Evolutionary conservation across 805 yeast species (phyloP), one percentile per base, ranked within the genome.

Genomic region (Kazachstania viticola): DNA sequence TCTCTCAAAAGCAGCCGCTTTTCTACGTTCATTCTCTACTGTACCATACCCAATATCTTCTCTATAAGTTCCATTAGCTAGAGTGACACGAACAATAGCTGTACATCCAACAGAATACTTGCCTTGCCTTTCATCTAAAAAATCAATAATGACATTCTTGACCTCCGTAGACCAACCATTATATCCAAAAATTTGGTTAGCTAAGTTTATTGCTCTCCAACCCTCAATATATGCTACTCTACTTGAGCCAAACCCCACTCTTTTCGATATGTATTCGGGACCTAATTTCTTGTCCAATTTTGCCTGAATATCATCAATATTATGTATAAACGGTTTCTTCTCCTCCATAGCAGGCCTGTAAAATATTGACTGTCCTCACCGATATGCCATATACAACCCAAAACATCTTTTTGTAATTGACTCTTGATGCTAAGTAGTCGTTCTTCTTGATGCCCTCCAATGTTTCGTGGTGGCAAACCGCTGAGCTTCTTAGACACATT

Each of bases 11-110:
- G 91, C 93, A 55, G 70, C 69, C 1, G 85, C 73, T 46, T 76
- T 77, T 15, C 75, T 65, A 30, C 72, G 69, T 27, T 82, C 80
- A 49, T 79, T 79, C 29, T 81, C 91, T 13, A 77, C 72, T 30
- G 74, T 74, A n/a, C 94, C 94, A 50, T 80, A 81, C 0, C 94
- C 94, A 27, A 80, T 71, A 56, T 81, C 94, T 47, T 81, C 93
- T 45, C 79, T 81, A 45, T 58, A 79, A 0, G 88, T 71, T 1
- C 94, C 94, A 49, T 79, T 84, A 40, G 70, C 71, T 31, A 81
- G 60, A 0, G 83, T 71, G 4, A 81, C 79, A 17, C 93, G 60
- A 2, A 81, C 83, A n/a, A 62, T 71, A 6, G 77, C 79, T 1
- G 84, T 75, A 9, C 81, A 59, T 1, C 91, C 91, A 51, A 81